phyloP scores from a whole-genome alignment of 2,329 filamentous ascomycete species.

The Xylogone sp. region DNA sequence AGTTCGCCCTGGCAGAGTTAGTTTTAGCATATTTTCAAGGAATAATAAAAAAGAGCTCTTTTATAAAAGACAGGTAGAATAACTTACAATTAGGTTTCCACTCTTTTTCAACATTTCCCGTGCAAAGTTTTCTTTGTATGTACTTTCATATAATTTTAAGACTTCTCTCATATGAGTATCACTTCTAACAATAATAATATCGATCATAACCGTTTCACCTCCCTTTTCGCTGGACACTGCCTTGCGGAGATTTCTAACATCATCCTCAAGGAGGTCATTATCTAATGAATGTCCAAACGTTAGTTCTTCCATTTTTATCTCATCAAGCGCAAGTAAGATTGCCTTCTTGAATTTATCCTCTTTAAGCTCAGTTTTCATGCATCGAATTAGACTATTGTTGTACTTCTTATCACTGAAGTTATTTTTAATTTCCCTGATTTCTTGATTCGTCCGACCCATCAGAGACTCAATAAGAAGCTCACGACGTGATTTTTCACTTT shows the following conservation, averaged over 20 bases:
- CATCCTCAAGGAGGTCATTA: conserved; percentile 57
- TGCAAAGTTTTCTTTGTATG: conserved; percentile 78
- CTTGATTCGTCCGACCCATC: conserved; percentile 83
- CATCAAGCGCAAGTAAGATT: conserved; percentile 79
- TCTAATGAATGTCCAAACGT: conserved; percentile 17
- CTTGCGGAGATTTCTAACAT: conserved; percentile 67
- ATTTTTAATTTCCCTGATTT: conserved; percentile 82
- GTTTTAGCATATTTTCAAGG: not conserved
- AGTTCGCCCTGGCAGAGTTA: conserved; percentile 78
- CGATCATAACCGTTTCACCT: conserved; percentile 83
- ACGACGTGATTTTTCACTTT: conserved; percentile 75
- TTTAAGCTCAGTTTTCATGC: conserved; percentile 89
- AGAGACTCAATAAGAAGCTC: conserved; percentile 91
- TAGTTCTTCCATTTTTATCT: conserved; percentile 73
- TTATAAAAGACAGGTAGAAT: not conserved
- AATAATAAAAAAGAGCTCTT: conserved; percentile 2
- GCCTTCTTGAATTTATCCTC: conserved; percentile 95
- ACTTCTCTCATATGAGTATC: conserved; percentile 81
- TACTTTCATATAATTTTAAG: conserved; percentile 69
- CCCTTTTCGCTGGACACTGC: conserved; percentile 71
- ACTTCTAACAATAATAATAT: conserved; percentile 75
- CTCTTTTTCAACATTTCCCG: conserved; percentile 84
- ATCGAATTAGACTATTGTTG: conserved; percentile 71
- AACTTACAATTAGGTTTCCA: conserved; percentile 83
- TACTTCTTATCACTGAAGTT: conserved; percentile 92